A percentile compares a stretch with the other conserved stretches of the same genome.
These are phyloP conservation scores for Dipodascopsis tothii DNA, from an alignment of 805 yeast species.

Conservation along the genomic window DNA sequence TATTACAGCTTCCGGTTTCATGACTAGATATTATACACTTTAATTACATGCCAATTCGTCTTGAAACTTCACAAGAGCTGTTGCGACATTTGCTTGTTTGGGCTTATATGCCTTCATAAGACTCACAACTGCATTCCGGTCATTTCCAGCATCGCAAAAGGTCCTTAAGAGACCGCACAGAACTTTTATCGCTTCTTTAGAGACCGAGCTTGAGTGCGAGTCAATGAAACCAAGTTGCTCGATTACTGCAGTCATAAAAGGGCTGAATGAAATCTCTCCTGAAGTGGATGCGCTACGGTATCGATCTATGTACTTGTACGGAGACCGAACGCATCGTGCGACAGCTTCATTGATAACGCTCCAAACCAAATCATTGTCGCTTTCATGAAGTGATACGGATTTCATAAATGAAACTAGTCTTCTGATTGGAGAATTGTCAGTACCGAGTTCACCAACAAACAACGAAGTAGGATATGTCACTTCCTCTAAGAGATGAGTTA, in stretches of 20 bases:
- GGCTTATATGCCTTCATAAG: too few relatives aligned
- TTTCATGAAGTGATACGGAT: slow-evolving; percentile 19
- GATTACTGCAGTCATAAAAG: slow-evolving; percentile 47
- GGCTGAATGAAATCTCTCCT: slow-evolving; percentile 38
- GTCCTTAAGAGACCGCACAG: slow-evolving; percentile 51
- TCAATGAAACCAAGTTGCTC: slow-evolving; percentile 67
- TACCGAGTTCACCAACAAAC: neutral
- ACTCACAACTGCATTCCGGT: slow-evolving; percentile 26
- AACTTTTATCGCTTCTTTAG: too few relatives aligned
- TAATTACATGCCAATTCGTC: too few relatives aligned
- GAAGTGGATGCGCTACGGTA: too few relatives aligned
- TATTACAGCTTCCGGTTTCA: too few relatives aligned
- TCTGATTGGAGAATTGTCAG: neutral
- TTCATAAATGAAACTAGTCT: slow-evolving; percentile 34
- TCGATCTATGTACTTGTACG: slow-evolving; percentile 77
- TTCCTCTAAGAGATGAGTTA: neutral
- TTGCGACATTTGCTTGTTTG: too few relatives aligned
- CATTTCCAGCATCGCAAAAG: slow-evolving; percentile 53
- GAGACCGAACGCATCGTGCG: slow-evolving; percentile 61
- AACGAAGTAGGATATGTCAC: neutral
- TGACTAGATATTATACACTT: too few relatives aligned
- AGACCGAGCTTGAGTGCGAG: too few relatives aligned
- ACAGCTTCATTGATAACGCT: slow-evolving; percentile 66
- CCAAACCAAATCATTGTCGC: too few relatives aligned
- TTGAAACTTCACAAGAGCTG: too few relatives aligned